phyloP scores from a whole-genome alignment of 345 rosid genomes.

The Brassica juncea region DNA sequence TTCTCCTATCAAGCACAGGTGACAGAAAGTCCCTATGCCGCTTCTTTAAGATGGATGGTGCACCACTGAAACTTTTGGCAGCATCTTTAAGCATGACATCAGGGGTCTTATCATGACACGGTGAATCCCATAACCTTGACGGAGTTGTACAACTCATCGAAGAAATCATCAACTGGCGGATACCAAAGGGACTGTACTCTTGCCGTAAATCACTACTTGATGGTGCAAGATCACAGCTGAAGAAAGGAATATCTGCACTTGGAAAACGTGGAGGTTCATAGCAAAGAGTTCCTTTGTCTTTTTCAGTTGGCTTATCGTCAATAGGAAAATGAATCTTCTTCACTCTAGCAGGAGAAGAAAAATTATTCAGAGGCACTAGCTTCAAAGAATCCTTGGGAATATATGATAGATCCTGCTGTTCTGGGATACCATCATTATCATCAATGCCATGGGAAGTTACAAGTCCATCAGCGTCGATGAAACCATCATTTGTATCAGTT shows the following conservation, averaged over 20 bases:
- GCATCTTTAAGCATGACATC: conserved; percentile 76
- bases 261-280: conserved; percentile 99
- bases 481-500: conserved; percentile 44
- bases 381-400: conserved; percentile 56
- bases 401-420: conserved; percentile 53
- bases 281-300: conserved; percentile 71
- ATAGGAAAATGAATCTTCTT: conserved; percentile 38
- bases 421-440: conserved; percentile 37
- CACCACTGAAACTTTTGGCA: conserved; percentile 65
- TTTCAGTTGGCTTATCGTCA: conserved; percentile 49
- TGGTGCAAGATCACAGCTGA: conserved; percentile 92
- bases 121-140: conserved; percentile 90
- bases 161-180: conserved; percentile 92
- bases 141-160: conserved; percentile 86
- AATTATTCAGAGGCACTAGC: conserved; percentile 62
- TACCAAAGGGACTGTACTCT: conserved; percentile 97
- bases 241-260: conserved; percentile 86
- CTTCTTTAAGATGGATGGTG: conserved; percentile 92
- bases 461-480: conserved; percentile 52
- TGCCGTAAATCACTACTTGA: conserved; percentile 77
- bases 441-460: conserved; percentile 49
- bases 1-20: conserved; percentile 80
- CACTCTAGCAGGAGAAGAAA: conserved; percentile 46
- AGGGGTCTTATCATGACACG: conserved; percentile 67
- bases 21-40: conserved; percentile 81